Base-by-base conservation (phyloP, 257 asterid species). In the Ocimum tenuiflorum region DNA sequence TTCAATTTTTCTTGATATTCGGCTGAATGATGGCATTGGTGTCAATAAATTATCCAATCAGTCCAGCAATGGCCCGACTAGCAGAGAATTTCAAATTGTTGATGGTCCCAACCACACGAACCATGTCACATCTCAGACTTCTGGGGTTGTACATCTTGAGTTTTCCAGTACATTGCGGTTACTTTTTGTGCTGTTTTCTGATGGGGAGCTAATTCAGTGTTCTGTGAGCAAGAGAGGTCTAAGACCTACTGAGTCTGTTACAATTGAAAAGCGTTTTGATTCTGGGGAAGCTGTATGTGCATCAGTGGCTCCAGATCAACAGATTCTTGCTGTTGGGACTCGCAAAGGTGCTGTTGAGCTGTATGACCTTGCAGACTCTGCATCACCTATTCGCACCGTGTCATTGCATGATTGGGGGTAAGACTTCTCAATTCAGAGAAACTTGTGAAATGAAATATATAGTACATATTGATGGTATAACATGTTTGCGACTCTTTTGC, bases 331-430 rank as follows among this genome's bases (percentile, higher is more conserved):
- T 69, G 95, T 84, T 73, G 99, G 99, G 56, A 90, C 95, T 65
- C 80, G 76, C 62, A 86, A 79, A 74, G 99, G 99, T 52, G 73
- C 81, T 45, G 90, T 94, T 73, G 94, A 91, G 83, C 75, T 94
- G 72, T 94, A 90, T 76, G 96, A 94, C 79, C 88, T 94, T 49
- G 87, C 88, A 62, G 96, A 88, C 69, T 82, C 95, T 66, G 79
- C 88, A 20, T 75, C 87, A 11, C 86, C 83, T 55, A 86, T 90
- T 71, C 95, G 95, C 69, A 68, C 94, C 39, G 92, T 94, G 73
- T 88, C 96, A 72, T 76, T 94, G 74, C 80, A 79, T 65, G 99
- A 94, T 67, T 94, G 99, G 99, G 99, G 97, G 97, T 88, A 86
- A 82, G 97, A 60, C 19, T 74, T 68, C 74, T 38, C 58, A 55